Base-by-base conservation (phyloP, 2,329 filamentous ascomycete species). In the Claviceps humidiphila region DNA sequence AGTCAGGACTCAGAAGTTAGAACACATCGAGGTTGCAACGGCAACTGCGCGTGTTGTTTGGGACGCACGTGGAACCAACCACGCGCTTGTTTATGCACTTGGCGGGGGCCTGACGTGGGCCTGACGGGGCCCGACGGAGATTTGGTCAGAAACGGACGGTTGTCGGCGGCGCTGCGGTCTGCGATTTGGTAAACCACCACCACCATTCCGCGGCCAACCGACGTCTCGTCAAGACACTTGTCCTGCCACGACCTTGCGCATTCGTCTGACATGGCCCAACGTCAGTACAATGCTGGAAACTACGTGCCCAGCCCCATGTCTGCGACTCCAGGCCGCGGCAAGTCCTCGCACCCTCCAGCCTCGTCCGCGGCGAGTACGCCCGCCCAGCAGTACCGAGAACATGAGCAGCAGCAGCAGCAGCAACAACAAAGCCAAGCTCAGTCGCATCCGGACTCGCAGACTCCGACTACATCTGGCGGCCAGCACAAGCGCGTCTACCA, bases 401-500 rank as follows among this genome's bases (percentile, higher is more conserved):
- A 53, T 49, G 51, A 49, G 46, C 57, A 55, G 47, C 51, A 47
- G 37, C 42, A 30, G 37, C 42, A 30, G 47, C 59, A 54, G 30
- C 56, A 55, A 45, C 44, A 53, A 50, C 51, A 51, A 50, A 57
- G 53, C 50, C 52, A 47, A 49, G 50, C 42, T 4, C 42, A 22
- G 42, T 44, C 42, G 42, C 42, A 43, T 7, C 24, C 42, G 20
- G 11, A 24, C 16, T 52, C 50, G 37, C 47, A 40, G 49, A 39
- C 49, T 30, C 26, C 8, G 26, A 43, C 39, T 55, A 46, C 57
- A 53, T 47, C 40, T 39, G 39, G 40, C 17, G 47, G 40, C 34
- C 44, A 34, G 47, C 77, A 82, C 63, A 81, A 81, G 65, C 76
- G 78, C 51, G 78, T 81, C 57, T 82, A 82, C 57, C 78, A 82